Evolutionary conservation across 768 basidiomycete species (phyloP), one percentile per base, ranked within the genome.

Genomic region (Rhodocollybia butyracea): DNA sequence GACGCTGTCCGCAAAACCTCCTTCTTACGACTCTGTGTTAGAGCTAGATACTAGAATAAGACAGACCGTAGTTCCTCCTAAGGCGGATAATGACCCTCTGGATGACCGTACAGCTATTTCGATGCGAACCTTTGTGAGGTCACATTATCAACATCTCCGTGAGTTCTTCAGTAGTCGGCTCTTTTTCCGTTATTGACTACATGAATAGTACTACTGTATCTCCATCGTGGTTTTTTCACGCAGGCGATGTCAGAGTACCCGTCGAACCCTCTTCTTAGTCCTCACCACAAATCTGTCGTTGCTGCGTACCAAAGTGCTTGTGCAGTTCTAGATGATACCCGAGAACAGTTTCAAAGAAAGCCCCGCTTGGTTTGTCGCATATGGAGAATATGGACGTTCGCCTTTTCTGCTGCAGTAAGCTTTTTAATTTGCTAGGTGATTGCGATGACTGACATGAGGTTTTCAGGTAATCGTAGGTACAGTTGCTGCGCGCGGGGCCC

Each of bases 381-480:
- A 26, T 85, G 82, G 81, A 72, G 74, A 51, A 76, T 83, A 54
- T 86, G 85, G 85, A 74, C 82, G 2, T 68, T 76, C 45, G 72
- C 78, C 1, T 85, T 85, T 62, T 73, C 77, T 12, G 77, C 85
- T 15, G 75, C 81, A 36, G 82, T 83, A 63, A 65, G 77, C 60
- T 12, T 10, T n/a, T 41, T 57, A n/a, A 53, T 22, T 21, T 24
- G 5, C 29, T 22, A 17, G 19, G 13, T 27, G 12, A 40, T 21
- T 36, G 34, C 38, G 27, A 43, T 11, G 8, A 17, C 13, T 55
- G 46, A 22, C 17, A 54, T 34, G 17, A 24, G 19, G 4, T 26
- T 39, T 32, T 27, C 41, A 83, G 82, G 68, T 84, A 13, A 71
- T 82, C 29, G 69, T 85, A 3, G 83, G 81, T 4, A 80, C 80